Base-by-base conservation (phyloP, 768 basidiomycete species). In the Amanita inopinata region DNA sequence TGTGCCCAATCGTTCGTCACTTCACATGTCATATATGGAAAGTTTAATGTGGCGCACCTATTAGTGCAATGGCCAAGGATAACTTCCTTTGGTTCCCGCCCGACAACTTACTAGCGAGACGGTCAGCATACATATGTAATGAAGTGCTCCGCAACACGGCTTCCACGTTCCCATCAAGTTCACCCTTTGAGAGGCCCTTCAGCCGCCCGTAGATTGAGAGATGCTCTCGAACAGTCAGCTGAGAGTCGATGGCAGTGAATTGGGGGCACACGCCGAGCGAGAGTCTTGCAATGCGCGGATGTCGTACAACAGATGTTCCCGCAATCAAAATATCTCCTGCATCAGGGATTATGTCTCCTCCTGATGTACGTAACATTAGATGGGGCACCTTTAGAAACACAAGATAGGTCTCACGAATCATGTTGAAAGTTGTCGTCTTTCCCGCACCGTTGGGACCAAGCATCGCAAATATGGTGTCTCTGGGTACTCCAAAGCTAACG, bases 401-500 rank as follows among this genome's bases (percentile, higher is more conserved):
- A 30, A 32, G 33, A 30, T 28, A 38, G 7, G 15, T 19, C 80
- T 44, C 52, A 82, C 83, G 78, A 46, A 89, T 86, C 53, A 85
- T 72, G 48, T 85, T 83, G 58, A 88, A 84, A 0, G 78, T 80
- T 0, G 86, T 86, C 8, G 83, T 87, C 59, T 88, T 88, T 0
- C 86, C 85, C 6, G 84, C 86, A 5, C 86, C 86, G 49, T 88
- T 89, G 1, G 86, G 86, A 1, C 86, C 86, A 11, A 89, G 65
- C 47, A 88, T 58, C 3, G 80, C 83, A 49, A 86, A 83, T 12
- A 83, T 36, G 3, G 77, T 80, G 34, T 83, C 71, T 30, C 60
- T 61, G 0, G 73, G 59, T 19, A 86, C 78, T 0, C 77, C 78
- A 50, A 87, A 74, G 48, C 73, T 80, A 28, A 88, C 80, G 50